These are phyloP conservation scores for Rugosomyces carneus DNA, from an alignment of 1,284 basidiomycete species.

Conservation along the genomic window DNA sequence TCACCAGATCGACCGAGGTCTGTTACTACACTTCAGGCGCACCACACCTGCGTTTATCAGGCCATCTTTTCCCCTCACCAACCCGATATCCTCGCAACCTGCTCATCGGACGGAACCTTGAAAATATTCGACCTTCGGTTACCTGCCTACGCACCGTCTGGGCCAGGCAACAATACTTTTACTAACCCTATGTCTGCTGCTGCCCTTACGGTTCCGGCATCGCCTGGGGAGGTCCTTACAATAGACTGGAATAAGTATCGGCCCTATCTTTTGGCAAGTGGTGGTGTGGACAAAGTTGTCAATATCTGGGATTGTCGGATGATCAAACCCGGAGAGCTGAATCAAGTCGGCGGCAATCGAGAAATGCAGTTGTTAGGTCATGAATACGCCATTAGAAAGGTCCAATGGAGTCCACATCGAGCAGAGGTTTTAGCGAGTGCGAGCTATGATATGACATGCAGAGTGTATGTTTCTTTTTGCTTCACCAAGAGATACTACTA, in stretches of 20 bases:
- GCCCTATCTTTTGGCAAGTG: slow-evolving; percentile 72
- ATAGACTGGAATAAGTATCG: slow-evolving; percentile 94
- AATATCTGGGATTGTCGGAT: slow-evolving; percentile 87
- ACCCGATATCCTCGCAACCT: slow-evolving; percentile 75
- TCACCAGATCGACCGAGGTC: slow-evolving; percentile 76
- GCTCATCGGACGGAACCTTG: slow-evolving; percentile 80
- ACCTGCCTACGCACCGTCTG: slow-evolving; percentile 34
- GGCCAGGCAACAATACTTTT: slow-evolving; percentile 44
- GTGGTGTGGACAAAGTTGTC: slow-evolving; percentile 74
- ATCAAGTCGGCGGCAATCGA: slow-evolving; percentile 61
- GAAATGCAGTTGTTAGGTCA: slow-evolving; percentile 69
- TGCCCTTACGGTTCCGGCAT: slow-evolving; percentile 65
- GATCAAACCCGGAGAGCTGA: slow-evolving; percentile 49
- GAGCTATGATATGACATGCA: slow-evolving; percentile 95
- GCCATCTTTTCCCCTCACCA: slow-evolving; percentile 90
- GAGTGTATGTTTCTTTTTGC: slow-evolving; percentile 62
- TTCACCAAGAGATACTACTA: slow-evolving; percentile 6
- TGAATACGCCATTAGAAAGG: slow-evolving; percentile 75
- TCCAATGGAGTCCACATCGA: slow-evolving; percentile 72
- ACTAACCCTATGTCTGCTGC: slow-evolving; percentile 59
- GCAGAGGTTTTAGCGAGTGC: slow-evolving; percentile 76
- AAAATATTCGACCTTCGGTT: slow-evolving; percentile 76
- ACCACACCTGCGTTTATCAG: slow-evolving; percentile 82
- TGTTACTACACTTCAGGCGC: slow-evolving; percentile 75
- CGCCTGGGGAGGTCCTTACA: slow-evolving; percentile 66